phyloP scores from a whole-genome alignment of 2,329 filamentous ascomycete species.

The Seiridium cupressi region DNA sequence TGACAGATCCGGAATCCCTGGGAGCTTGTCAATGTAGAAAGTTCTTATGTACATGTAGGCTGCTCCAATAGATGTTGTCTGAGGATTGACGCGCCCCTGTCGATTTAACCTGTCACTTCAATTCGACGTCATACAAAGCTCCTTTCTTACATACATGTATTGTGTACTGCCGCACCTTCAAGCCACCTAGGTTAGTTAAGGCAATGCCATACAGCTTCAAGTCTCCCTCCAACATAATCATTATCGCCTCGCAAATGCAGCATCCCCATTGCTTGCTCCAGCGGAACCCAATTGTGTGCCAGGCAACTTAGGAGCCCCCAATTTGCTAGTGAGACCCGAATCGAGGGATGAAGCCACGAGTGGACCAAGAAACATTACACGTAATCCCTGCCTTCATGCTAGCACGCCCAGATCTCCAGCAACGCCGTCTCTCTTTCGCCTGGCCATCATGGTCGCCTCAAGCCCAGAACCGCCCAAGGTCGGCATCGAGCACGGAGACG shows the following conservation, averaged over 20 bases:
- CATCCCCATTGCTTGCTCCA: no score
- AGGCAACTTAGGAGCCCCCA: no score
- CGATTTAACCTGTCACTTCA: background rate
- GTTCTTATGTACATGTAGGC: no score
- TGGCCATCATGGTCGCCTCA: conserved; percentile 4
- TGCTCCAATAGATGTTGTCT: background rate
- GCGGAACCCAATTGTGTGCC: no score
- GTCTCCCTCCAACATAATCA: no score
- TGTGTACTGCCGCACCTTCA: background rate
- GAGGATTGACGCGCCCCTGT: background rate
- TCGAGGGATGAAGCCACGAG: background rate
- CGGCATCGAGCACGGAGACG: conserved; percentile 1
- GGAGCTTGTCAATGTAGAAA: no score
- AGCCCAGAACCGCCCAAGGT: background rate
- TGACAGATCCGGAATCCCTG: no score
- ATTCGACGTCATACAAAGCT: background rate
- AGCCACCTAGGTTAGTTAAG: background rate
- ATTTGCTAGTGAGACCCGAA: background rate
- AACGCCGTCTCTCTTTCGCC: background rate
- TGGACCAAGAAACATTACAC: background rate
- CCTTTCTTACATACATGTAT: background rate
- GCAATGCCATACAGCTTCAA: no score
- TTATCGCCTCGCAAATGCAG: no score
- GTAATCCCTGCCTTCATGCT: conserved; percentile 4
- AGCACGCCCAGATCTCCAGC: background rate